These are phyloP conservation scores for Chlorella sp. DNA, from an alignment of 139 green algal genomes.

Conservation along the genomic window DNA sequence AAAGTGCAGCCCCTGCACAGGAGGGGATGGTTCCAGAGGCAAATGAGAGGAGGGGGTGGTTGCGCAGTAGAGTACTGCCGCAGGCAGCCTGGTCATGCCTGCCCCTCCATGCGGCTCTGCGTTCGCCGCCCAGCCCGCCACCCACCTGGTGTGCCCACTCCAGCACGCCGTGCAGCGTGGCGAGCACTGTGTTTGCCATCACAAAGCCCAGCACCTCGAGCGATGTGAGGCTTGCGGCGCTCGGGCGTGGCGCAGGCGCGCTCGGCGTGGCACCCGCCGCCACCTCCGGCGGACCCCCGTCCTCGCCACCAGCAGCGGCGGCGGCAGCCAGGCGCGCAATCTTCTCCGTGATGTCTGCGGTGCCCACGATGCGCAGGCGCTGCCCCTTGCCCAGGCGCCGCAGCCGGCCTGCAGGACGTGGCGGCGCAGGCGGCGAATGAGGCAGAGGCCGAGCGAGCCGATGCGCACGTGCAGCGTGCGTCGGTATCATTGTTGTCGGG, in stretches of 20 bases:
- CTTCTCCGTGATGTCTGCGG: slow-evolving; percentile 25
- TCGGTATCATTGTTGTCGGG: no score
- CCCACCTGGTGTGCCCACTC: slow-evolving; percentile 42
- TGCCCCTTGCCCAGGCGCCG: slow-evolving; percentile 35
- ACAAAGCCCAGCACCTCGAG: slow-evolving; percentile 51
- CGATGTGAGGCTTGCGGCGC: slow-evolving; percentile 4
- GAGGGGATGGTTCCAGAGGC: no score
- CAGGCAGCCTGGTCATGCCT: no score
- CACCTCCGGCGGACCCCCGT: slow-evolving; percentile 8
- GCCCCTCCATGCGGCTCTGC: no score
- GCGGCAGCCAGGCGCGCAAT: slow-evolving; percentile 5
- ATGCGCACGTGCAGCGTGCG: neutral
- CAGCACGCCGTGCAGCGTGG: slow-evolving; percentile 36
- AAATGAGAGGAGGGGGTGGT: no score
- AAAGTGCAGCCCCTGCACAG: slow-evolving; percentile 51
- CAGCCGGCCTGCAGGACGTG: neutral
- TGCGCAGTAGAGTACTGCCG: no score
- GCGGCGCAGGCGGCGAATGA: neutral
- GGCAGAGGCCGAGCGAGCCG: neutral
- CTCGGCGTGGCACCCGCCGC: neutral
- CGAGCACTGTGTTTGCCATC: slow-evolving; percentile 53
- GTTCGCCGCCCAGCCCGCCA: no score
- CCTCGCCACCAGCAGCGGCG: neutral
- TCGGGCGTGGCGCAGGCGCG: neutral
- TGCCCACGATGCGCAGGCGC: slow-evolving; percentile 28